These are phyloP conservation scores for Prosopis cineraria DNA, from an alignment of 306 rosid species.

Conservation along the genomic window DNA sequence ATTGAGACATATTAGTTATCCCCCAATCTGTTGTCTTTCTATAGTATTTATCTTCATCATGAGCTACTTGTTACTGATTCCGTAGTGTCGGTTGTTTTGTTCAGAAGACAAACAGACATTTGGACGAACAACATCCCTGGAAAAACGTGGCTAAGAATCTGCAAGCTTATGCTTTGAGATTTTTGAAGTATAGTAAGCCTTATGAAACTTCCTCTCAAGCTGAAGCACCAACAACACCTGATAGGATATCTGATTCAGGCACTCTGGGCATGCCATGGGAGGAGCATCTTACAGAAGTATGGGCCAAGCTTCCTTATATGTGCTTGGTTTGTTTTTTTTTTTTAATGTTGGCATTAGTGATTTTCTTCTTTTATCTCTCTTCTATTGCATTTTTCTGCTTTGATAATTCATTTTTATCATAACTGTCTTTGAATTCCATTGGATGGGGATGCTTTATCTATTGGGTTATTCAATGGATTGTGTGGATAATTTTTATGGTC, in stretches of 20 bases:
- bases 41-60: conserved; percentile 1
- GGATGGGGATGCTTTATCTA: conserved; percentile 8
- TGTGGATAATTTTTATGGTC: conserved; percentile 16
- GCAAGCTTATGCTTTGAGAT: conserved; percentile 76
- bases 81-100: conserved; percentile 40
- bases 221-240: conserved; percentile 83
- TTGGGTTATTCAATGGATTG: conserved; percentile 16
- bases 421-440: conserved; percentile 19
- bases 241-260: conserved; percentile 68
- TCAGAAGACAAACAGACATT: conserved; percentile 63
- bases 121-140: conserved; percentile 45
- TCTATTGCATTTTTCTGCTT: neutral
- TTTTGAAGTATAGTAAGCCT: conserved; percentile 63
- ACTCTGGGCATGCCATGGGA: conserved; percentile 73
- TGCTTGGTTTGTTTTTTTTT: conserved; percentile 26
- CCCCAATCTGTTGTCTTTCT: conserved; percentile 7
- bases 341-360: conserved; percentile 26
- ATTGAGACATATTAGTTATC: neutral
- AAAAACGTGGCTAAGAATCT: conserved; percentile 45
- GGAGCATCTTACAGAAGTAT: conserved; percentile 86
- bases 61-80: conserved; percentile 34
- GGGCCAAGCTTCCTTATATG: conserved; percentile 41
- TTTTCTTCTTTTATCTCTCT: neutral
- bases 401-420: neutral
- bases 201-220: conserved; percentile 57